Base-by-base conservation (phyloP, 805 yeast species). In the Candida railenensis region DNA sequence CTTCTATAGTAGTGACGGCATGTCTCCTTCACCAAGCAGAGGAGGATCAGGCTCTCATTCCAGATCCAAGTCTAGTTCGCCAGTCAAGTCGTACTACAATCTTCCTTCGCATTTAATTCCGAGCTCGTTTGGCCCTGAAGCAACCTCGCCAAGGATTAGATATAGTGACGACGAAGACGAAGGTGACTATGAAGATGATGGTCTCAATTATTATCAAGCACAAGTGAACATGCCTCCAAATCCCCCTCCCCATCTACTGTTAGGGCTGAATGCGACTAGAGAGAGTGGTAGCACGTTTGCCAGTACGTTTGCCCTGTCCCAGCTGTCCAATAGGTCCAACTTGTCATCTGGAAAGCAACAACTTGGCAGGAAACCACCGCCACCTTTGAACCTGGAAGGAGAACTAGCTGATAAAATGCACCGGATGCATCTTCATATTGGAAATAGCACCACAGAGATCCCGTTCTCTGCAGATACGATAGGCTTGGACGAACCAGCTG, bases 391-490 rank as follows among this genome's bases (percentile, higher is more conserved):
- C 30, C 18, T 22, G 5, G 37, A 16, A 14, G 36, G 38, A 7
- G 25, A 30, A 16, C 18, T 41, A 8, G 15, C 28, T 12, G 28
- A 16, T n/a, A 18, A 14, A n/a, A 8, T 32, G 14, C 38, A 3
- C 19, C 15, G 21, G 19, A n/a, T 39, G 34, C n/a, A 39, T 16
- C 19, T 41, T 32, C 22, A 21, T 25, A 25, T 7, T 25, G 22
- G 34, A 3, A 21, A 14, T n/a, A 14, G n/a, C n/a, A 49, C 53
- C 22, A 61, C 67, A 3, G 47, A 65, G 0, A 55, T 68, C 2
- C 77, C 77, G 4, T 73, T 69, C 44, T 72, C 76, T 1, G 77
- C 77, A 0, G 77, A 70, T 42, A 57, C 68, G 4, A 70, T 72
- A 39, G 75, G 74, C 1, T 37, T 64, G 22, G 71, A 65, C 3